A percentile compares a stretch with the other conserved stretches of the same genome.
phyloP scores from a whole-genome alignment of 805 yeast species.

The Metschnikowia noctiluminum region DNA sequence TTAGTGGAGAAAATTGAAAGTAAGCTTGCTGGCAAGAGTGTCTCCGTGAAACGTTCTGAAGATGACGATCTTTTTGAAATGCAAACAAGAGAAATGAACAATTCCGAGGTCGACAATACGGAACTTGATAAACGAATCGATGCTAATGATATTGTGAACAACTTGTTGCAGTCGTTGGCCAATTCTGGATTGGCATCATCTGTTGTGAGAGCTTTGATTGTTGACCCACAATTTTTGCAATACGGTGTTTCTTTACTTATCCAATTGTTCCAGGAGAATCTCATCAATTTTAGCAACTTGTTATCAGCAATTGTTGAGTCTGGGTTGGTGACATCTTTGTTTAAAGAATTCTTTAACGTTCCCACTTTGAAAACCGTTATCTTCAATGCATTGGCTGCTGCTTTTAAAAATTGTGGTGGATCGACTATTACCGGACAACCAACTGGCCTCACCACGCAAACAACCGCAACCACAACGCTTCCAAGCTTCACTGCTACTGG shows the following conservation, averaged over 20 bases:
- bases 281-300: slow-evolving; percentile 26
- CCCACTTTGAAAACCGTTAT: slow-evolving; percentile 38
- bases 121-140: slow-evolving; percentile 14
- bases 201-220: slow-evolving; percentile 36
- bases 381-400: slow-evolving; percentile 43
- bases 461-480: slow-evolving; percentile 25
- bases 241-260: slow-evolving; percentile 38
- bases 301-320: slow-evolving; percentile 31
- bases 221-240: slow-evolving; percentile 33
- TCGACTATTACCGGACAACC: slow-evolving; percentile 23
- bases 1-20: slow-evolving; percentile 27
- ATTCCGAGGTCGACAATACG: not conserved
- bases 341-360: slow-evolving; percentile 37
- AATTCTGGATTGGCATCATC: slow-evolving; percentile 39
- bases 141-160: slow-evolving; percentile 23
- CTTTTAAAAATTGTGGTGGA: slow-evolving; percentile 36
- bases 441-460: slow-evolving; percentile 20
- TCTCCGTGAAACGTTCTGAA: slow-evolving; percentile 23
- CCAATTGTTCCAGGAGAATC: slow-evolving; percentile 27
- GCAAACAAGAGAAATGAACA: slow-evolving; percentile 1
- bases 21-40: slow-evolving; percentile 21
- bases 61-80: slow-evolving; percentile 1
- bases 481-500: slow-evolving; percentile 21
- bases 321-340: slow-evolving; percentile 36
- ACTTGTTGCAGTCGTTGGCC: slow-evolving; percentile 43